Percentiles rank a stretch among this genome's conserved stretches.
Evolutionary conservation across 768 basidiomycete genomes (phyloP).

Genomic region (Lactifluus rugatus): DNA sequence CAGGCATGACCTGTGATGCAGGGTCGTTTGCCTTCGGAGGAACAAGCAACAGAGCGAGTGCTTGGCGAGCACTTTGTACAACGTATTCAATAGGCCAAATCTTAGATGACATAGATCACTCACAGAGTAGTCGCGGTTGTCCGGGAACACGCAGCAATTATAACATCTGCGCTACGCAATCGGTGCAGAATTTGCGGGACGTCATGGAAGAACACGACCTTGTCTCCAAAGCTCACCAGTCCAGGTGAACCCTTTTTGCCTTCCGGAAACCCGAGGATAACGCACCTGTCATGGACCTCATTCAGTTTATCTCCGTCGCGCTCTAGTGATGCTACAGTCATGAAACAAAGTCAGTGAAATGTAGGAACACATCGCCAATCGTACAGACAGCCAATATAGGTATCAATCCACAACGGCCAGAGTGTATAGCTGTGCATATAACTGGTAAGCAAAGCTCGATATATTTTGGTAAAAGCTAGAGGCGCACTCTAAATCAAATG

Average conservation of each 20-base stretch:
- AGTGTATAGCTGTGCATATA: constrained; percentile 56
- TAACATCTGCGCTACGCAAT: constrained; percentile 38
- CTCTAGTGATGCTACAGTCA: constrained; percentile 41
- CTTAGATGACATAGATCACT: constrained; percentile 21
- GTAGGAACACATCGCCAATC: background rate
- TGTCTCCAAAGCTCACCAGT: constrained; percentile 37
- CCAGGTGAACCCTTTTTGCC: background rate
- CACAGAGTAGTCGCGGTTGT: constrained; percentile 63
- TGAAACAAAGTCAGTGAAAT: background rate
- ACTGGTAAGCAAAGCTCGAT: background rate
- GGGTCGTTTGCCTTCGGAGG: constrained; percentile 31
- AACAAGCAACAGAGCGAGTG: constrained; percentile 53
- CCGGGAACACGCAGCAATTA: constrained; percentile 66
- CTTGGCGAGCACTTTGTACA: constrained; percentile 57
- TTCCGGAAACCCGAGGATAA: background rate
- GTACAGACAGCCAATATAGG: constrained; percentile 50
- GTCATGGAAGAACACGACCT: constrained; percentile 64
- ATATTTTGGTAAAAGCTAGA: background rate
- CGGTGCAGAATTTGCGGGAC: constrained; percentile 64
- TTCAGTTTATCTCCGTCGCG: constrained; percentile 37
- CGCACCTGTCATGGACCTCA: constrained; percentile 42
- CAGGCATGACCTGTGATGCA: constrained; percentile 31
- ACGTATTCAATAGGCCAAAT: background rate
- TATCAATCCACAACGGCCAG: constrained; percentile 85
- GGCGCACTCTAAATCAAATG: constrained; percentile 74